phyloP scores from a whole-genome alignment of 1,139 yeast species.

The Diutina mesorugosa region DNA sequence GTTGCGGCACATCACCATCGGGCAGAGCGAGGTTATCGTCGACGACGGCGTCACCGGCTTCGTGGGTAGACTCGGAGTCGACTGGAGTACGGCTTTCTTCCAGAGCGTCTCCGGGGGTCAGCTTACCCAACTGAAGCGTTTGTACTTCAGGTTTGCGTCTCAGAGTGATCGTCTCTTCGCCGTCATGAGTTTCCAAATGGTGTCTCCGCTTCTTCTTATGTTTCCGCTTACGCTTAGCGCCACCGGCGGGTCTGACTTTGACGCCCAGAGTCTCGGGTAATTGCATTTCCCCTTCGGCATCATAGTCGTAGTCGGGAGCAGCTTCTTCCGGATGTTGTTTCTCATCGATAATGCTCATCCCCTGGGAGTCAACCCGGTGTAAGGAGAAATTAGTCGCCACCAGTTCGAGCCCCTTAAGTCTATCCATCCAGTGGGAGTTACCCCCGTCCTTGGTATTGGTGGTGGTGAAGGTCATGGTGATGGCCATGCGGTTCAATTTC shows the following conservation, averaged over 20 bases:
- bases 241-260: conserved; percentile 72
- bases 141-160: conserved; percentile 29
- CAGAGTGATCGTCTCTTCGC: conserved; percentile 5
- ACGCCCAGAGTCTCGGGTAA: conserved; percentile 47
- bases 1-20: background rate
- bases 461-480: conserved; percentile 77
- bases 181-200: conserved; percentile 4
- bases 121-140: conserved; percentile 28
- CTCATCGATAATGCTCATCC: conserved; percentile 8
- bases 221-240: conserved; percentile 40
- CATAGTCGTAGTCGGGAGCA: background rate
- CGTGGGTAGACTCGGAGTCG: background rate
- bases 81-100: background rate
- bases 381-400: conserved; percentile 67
- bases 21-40: background rate
- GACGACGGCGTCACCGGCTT: background rate
- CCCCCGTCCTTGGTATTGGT: conserved; percentile 53
- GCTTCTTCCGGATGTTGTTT: conserved; percentile 5
- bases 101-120: conserved; percentile 6
- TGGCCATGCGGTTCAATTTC: conserved; percentile 81
- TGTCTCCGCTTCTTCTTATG: conserved; percentile 24
- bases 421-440: conserved; percentile 61
- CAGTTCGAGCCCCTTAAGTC: conserved; percentile 70
- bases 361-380: conserved; percentile 58
- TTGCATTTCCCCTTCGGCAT: conserved; percentile 4